phyloP scores from a whole-genome alignment of 139 green algal species.

The Raphidocelis subcapitata region DNA sequence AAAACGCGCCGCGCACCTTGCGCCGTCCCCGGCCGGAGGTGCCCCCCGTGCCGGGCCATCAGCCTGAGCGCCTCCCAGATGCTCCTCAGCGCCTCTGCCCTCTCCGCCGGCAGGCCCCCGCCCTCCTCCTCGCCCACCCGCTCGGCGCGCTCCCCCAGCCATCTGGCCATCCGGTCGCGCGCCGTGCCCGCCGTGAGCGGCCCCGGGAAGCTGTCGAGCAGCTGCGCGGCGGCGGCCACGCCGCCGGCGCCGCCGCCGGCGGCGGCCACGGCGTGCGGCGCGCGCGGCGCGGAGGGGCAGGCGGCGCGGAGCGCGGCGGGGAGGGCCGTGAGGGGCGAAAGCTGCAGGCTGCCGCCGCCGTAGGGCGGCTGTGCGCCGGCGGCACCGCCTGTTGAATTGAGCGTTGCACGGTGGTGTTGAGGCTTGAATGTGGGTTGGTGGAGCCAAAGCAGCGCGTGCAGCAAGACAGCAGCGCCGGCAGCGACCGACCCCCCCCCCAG shows the following conservation, averaged over 20 bases:
- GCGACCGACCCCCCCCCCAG: no score
- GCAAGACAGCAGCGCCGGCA: no score
- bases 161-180: conserved; percentile 41
- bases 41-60: conserved; percentile 28
- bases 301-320: no score
- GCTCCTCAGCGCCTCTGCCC: neutral
- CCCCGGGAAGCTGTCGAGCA: conserved; percentile 33
- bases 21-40: conserved; percentile 10
- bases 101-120: neutral
- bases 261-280: no score
- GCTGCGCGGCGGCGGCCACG: neutral
- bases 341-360: no score
- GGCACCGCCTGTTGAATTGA: no score
- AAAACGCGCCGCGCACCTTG: conserved; percentile 1
- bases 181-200: conserved; percentile 19
- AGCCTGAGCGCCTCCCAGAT: conserved; percentile 32
- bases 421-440: no score
- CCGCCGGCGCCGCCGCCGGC: neutral
- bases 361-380: no score
- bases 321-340: no score
- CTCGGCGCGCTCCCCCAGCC: conserved; percentile 21
- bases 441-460: no score
- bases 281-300: no score
- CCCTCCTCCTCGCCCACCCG: conserved; percentile 10
- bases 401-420: no score